A percentile compares a stretch with the other conserved stretches of the same genome.
Conservation (phyloP, 805 yeast species). For the Myxozyma sirexii region DNA sequence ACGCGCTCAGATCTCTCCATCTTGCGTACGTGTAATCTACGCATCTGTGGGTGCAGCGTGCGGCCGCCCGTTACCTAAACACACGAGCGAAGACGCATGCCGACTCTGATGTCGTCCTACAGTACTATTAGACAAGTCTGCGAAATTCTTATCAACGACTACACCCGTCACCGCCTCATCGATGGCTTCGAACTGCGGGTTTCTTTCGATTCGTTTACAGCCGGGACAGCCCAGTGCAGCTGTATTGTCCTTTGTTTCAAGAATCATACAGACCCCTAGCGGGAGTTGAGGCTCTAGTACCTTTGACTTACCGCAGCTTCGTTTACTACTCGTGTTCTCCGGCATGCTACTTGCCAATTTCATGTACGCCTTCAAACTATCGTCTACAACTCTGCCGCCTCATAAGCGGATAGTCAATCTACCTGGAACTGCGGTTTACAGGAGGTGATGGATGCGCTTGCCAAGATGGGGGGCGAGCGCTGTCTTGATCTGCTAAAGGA, state of each 20-base stretch:
- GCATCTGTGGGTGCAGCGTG: slow-evolving; percentile 37
- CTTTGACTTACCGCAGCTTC: slow-evolving; percentile 29
- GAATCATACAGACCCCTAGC: slow-evolving; percentile 36
- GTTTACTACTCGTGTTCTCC: slow-evolving; percentile 35
- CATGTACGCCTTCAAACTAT: slow-evolving; percentile 28
- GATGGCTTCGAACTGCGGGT: slow-evolving; percentile 35
- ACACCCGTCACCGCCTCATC: slow-evolving; percentile 36
- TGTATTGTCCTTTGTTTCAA: slow-evolving; percentile 37
- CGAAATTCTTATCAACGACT: slow-evolving; percentile 35
- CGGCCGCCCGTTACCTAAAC: slow-evolving; percentile 34
- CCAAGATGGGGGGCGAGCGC: slow-evolving; percentile 31
- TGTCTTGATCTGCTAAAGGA: slow-evolving; percentile 25
- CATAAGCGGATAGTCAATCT: slow-evolving; percentile 34
- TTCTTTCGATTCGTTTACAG: slow-evolving; percentile 34
- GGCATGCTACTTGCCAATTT: slow-evolving; percentile 30
- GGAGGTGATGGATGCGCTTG: slow-evolving; percentile 37
- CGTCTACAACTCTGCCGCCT: slow-evolving; percentile 4
- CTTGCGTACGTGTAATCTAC: slow-evolving; percentile 30
- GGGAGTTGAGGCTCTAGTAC: slow-evolving; percentile 31
- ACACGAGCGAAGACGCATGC: slow-evolving; percentile 30
- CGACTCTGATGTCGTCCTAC: slow-evolving; percentile 37
- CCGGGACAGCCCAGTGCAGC: slow-evolving; percentile 38
- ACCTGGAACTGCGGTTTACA: slow-evolving; percentile 37
- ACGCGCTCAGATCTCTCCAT: slow-evolving; percentile 27
- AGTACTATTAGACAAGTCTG: slow-evolving; percentile 36